Percentiles rank a stretch among this genome's conserved stretches.
Conservation (phyloP, 2,329 filamentous ascomycete species). For the Aaosphaeria arxii region DNA sequence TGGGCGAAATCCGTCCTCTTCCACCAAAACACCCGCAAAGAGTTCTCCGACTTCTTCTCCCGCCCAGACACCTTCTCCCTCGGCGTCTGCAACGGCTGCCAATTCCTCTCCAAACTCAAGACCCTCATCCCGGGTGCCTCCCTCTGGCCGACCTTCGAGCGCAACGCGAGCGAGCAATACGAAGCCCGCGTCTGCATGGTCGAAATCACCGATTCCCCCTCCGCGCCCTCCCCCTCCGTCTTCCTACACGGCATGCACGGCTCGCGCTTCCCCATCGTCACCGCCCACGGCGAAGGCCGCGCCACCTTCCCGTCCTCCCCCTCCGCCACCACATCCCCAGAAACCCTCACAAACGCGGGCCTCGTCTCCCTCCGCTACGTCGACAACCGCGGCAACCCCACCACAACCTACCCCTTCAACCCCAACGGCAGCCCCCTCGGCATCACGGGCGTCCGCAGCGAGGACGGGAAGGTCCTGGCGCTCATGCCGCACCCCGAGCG, state of each 20-base stretch:
- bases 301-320: slow-evolving; percentile 51
- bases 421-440: slow-evolving; percentile 81
- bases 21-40: slow-evolving; percentile 69
- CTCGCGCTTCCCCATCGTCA: slow-evolving; percentile 77
- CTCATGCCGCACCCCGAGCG: slow-evolving; percentile 94
- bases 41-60: slow-evolving; percentile 83
- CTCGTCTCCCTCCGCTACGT: slow-evolving; percentile 79
- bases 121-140: slow-evolving; percentile 80
- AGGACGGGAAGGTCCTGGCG: slow-evolving; percentile 76
- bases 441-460: slow-evolving; percentile 75
- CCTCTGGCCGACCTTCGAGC: slow-evolving; percentile 81
- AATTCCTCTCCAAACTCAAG: slow-evolving; percentile 83
- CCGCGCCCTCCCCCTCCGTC: slow-evolving; percentile 56
- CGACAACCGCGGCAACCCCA: slow-evolving; percentile 73
- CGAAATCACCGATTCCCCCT: slow-evolving; percentile 62
- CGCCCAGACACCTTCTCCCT: slow-evolving; percentile 87
- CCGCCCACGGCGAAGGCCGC: slow-evolving; percentile 88
- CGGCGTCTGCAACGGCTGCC: slow-evolving; percentile 96
- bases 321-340: slow-evolving; percentile 42
- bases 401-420: slow-evolving; percentile 85
- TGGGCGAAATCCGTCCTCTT: slow-evolving; percentile 94
- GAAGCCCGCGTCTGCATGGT: slow-evolving; percentile 88
- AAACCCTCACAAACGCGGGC: slow-evolving; percentile 59
- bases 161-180: slow-evolving; percentile 84
- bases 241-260: slow-evolving; percentile 89